Evolutionary conservation across 257 asterid species (phyloP), one percentile per base, ranked within the genome.

Genomic region (Gentiana dahurica): DNA sequence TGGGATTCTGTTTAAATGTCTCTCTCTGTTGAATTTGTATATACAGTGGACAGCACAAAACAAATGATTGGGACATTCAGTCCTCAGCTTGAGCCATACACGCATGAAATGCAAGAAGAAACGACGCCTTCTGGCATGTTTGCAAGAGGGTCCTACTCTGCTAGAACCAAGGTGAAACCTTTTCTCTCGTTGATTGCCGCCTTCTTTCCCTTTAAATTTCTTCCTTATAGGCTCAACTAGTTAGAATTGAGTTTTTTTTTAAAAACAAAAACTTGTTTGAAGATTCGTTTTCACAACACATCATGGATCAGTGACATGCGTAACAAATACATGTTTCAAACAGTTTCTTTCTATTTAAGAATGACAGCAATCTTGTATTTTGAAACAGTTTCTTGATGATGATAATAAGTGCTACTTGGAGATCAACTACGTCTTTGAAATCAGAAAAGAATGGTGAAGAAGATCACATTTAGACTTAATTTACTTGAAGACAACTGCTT

Each of bases 61-160:
- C 93, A 85, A 78, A 91, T 91, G 97, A 87, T 91, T 5, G 98
- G 98, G 58, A 89, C 97, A 58, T 91, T 91, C 79, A 91, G 98
- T 68, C 98, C 98, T 65, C 97, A 85, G 81, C 33, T 62, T 6
- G 97, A 88, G 66, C 86, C 95, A 41, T 92, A 92, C 62, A 75
- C 76, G 2, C 94, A 87, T 62, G 84, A 79, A 65, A 92, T 92
- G 97, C 97, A 90, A 0, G 97, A 92, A 67, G 98, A 92, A 69
- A 79, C 87, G 1, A 92, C 98, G 46, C 98, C 98, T 5, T 71
- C 97, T 55, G 98, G 98, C 53, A 73, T 92, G 45, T 88, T 92
- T 38, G 98, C 95, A 37, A 69, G 95, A 66, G 98, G 98, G 55
- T 77, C 98, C 3, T 92, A 92, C 77, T 60, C 95, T 0, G 98